Percentiles rank a stretch among this genome's conserved stretches.
phyloP scores from a whole-genome alignment of 371 early-diverging fungal genomes.

The Thermomucor indicae-seudaticae region DNA sequence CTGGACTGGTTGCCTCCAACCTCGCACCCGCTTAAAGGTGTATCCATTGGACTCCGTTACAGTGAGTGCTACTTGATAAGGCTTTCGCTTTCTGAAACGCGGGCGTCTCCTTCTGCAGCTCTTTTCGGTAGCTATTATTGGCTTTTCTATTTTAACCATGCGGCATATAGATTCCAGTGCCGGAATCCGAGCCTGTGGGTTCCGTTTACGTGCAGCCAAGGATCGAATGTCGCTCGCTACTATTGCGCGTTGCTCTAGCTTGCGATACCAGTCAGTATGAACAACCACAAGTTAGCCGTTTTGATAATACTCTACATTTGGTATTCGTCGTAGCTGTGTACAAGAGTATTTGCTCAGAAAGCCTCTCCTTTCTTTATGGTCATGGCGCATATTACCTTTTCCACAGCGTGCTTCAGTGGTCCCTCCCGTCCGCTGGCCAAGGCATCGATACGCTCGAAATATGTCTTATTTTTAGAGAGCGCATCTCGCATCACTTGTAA shows the following conservation, averaged over 20 bases:
- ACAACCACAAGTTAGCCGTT: not conserved
- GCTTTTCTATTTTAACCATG: not conserved
- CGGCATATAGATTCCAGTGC: not conserved
- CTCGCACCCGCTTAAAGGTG: constrained; percentile 17
- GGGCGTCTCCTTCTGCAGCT: not conserved
- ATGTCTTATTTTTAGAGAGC: constrained; percentile 3
- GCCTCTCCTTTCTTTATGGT: not conserved
- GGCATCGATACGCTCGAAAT: constrained; percentile 10
- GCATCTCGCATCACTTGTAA: constrained; percentile 9
- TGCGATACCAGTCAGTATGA: not conserved
- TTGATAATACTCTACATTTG: constrained; percentile 11
- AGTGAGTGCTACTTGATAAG: constrained; percentile 8
- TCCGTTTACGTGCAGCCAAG: not conserved
- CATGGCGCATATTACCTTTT: constrained; percentile 10
- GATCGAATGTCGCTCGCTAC: constrained; percentile 17
- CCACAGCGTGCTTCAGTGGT: constrained; percentile 9
- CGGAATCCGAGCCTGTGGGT: not conserved
- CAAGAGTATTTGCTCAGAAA: not conserved
- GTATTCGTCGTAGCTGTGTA: constrained; percentile 10
- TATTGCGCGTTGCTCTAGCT: constrained; percentile 7
- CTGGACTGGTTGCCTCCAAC: constrained; percentile 18
- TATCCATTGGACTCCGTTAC: constrained; percentile 1
- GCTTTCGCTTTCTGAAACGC: constrained; percentile 7
- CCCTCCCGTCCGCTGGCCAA: constrained; percentile 13
- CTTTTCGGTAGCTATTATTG: not conserved